These are phyloP conservation scores for Echium plantagineum DNA, from an alignment of 257 asterid genomes.

Conservation along the genomic window DNA sequence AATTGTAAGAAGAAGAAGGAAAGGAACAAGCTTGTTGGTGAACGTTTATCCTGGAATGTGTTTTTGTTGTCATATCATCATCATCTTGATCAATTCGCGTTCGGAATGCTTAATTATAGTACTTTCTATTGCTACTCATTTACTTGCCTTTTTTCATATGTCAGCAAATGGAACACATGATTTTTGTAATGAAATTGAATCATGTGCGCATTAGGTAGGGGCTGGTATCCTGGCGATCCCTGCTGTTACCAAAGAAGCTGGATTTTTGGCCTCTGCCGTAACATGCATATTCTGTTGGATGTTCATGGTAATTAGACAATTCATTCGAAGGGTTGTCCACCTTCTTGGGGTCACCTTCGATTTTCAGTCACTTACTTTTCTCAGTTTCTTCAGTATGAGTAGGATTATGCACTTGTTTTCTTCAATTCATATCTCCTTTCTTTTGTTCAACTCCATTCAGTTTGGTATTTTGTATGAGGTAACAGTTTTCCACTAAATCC, in stretches of 20 bases:
- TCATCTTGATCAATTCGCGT: too few species aligned
- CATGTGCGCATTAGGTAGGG: conserved; percentile 42
- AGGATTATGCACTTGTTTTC: background rate
- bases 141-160: too few species aligned
- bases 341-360: too few species aligned
- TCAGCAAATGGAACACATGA: background rate
- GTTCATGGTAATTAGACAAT: conserved; percentile 49
- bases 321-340: background rate
- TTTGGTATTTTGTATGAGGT: background rate
- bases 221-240: conserved; percentile 97
- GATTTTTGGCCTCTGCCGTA: conserved; percentile 71
- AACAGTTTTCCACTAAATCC: conserved; percentile 1
- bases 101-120: too few species aligned
- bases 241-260: conserved; percentile 90
- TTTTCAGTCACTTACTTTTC: too few species aligned
- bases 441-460: background rate
- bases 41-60: too few species aligned
- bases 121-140: too few species aligned
- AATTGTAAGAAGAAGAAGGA: too few species aligned
- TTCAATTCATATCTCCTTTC: background rate
- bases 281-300: conserved; percentile 75
- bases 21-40: too few species aligned
- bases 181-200: background rate
- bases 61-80: too few species aligned
- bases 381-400: background rate